These are phyloP conservation scores for Macroventuria anomochaeta DNA, from an alignment of 2,329 filamentous ascomycete genomes.

Conservation along the genomic window DNA sequence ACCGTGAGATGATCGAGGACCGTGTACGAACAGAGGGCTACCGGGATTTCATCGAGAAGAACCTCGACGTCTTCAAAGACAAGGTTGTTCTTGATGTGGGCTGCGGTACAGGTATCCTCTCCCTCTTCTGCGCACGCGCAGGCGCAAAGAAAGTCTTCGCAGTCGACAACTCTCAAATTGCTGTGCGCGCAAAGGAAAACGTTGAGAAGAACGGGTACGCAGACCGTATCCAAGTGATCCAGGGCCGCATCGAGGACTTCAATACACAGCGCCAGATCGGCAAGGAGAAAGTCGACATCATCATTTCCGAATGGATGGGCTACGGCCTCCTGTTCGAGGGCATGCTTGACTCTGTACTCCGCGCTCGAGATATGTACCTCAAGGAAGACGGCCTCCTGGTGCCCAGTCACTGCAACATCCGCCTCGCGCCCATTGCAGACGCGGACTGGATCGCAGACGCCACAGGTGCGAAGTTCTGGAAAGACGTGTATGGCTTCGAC, in stretches of 20 bases:
- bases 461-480: slow-evolving; percentile 76
- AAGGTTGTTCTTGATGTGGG: slow-evolving; percentile 92
- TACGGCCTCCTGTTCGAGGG: slow-evolving; percentile 93
- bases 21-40: slow-evolving; percentile 87
- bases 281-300: slow-evolving; percentile 78
- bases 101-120: slow-evolving; percentile 81
- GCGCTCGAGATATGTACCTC: slow-evolving; percentile 85
- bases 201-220: slow-evolving; percentile 80
- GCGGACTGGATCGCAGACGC: slow-evolving; percentile 78
- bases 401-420: slow-evolving; percentile 83
- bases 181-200: slow-evolving; percentile 84
- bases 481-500: slow-evolving; percentile 91
- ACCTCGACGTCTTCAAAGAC: slow-evolving; percentile 84
- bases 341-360: slow-evolving; percentile 93
- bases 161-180: slow-evolving; percentile 91
- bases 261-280: slow-evolving; percentile 62
- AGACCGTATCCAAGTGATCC: slow-evolving; percentile 76
- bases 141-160: slow-evolving; percentile 86
- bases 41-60: slow-evolving; percentile 91
- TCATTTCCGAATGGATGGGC: slow-evolving; percentile 98
- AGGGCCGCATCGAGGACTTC: slow-evolving; percentile 89
- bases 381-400: slow-evolving; percentile 81
- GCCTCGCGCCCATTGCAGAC: slow-evolving; percentile 81
- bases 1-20: slow-evolving; percentile 96
- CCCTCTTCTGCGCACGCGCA: slow-evolving; percentile 92